Percentiles rank a stretch among this genome's conserved stretches.
Conservation (phyloP, 2,329 filamentous ascomycete species). For the Pseudogymnoascus sp. region DNA sequence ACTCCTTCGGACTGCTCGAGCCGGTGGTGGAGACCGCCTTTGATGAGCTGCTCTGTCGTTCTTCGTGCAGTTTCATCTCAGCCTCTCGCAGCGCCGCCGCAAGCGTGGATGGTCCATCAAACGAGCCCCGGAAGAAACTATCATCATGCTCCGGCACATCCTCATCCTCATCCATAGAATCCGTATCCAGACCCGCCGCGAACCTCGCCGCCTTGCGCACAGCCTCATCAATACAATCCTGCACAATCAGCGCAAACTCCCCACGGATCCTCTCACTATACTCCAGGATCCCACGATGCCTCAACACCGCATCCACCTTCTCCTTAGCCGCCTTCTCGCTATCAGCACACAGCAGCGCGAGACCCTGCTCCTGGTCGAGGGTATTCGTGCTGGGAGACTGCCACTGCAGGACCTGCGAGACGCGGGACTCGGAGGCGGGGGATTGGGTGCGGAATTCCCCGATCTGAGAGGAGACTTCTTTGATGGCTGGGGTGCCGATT, state of each 20-base stretch:
- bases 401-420: constrained; percentile 92
- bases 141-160: constrained; percentile 44
- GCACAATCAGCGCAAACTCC: constrained; percentile 85
- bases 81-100: constrained; percentile 41
- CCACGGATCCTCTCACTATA: constrained; percentile 93
- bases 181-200: constrained; percentile 73
- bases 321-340: constrained; percentile 75
- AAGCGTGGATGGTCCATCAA: constrained; percentile 48
- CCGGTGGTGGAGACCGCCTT: constrained; percentile 62
- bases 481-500: constrained; percentile 88
- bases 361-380: constrained; percentile 83
- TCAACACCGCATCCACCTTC: constrained; percentile 88
- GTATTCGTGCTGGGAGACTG: constrained; percentile 88
- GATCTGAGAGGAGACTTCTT: constrained; percentile 61
- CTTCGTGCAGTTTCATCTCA: constrained; percentile 23
- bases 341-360: constrained; percentile 80
- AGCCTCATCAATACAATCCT: constrained; percentile 91
- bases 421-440: constrained; percentile 88
- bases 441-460: constrained; percentile 88
- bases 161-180: constrained; percentile 49
- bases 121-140: constrained; percentile 43
- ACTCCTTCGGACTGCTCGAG: constrained; percentile 84
- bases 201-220: constrained; percentile 83
- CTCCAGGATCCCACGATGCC: constrained; percentile 86
- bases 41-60: constrained; percentile 43